Base-by-base conservation (phyloP, 768 basidiomycete genomes). In the Mycena alexandri region DNA sequence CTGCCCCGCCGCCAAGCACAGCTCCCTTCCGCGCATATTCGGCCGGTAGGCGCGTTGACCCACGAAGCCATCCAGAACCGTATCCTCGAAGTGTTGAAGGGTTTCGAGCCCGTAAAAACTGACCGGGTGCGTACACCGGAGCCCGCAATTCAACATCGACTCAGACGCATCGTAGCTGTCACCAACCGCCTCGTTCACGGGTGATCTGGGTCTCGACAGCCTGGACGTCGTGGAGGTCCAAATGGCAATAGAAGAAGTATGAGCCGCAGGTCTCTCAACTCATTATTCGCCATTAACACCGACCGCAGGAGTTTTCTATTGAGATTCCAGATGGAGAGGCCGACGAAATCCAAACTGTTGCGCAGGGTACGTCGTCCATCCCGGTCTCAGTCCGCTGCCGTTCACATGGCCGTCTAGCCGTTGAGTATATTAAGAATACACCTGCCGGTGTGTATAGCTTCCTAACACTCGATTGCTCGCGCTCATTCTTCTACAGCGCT, bases 311-410 rank as follows among this genome's bases (percentile, higher is more conserved):
- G 76, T 99, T 99, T 78, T 86, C 88, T 33, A 96, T 99, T 77
- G 98, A 99, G 81, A 99, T 99, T 75, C 97, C 98, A 17, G 98
- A 99, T 75, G 90, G 87, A 42, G 98, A 99, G 79, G 97, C 96
- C 12, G 97, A 98, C 79, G 90, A 90, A 74, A 98, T 99, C 76
- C 90, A 89, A 74, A 95, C 94, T 9, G 93, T 99, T 59, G 87
- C 89, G 72, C 93, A 98, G 79, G 97, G 96, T 96, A 75, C 62
- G 87, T 76, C 58, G 47, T 33, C 41, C 48, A n/a, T 13, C 59
- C 59, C 12, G 52, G 58, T 42, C 47, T 34, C 65, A n/a, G 54
- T 62, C 43, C 63, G 52, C 55, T 11, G 59, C 64, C 61, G 59
- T 62, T 75, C 60, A 68, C 51, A 72, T 56, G 36, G 21, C 54